Percentiles rank a stretch among this genome's conserved stretches.
These are phyloP conservation scores for Neophaeococcomyces aloes DNA, from an alignment of 2,329 filamentous ascomycete species.

Conservation along the genomic window DNA sequence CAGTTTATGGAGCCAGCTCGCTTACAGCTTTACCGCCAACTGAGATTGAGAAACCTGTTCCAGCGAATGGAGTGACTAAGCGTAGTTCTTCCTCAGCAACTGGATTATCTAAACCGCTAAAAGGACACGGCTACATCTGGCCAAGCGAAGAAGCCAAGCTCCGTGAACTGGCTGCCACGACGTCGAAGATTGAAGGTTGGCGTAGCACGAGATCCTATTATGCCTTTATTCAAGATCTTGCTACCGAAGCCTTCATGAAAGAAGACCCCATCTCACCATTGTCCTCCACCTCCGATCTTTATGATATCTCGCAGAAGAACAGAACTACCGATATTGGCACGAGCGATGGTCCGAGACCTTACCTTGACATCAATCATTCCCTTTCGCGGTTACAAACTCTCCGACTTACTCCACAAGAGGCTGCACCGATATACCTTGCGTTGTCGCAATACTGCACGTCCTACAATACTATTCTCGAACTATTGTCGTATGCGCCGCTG, in stretches of 20 bases:
- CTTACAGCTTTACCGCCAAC: constrained; percentile 68
- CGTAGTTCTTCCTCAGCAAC: neutral
- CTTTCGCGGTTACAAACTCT: constrained; percentile 81
- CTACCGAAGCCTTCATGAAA: constrained; percentile 26
- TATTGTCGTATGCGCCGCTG: constrained; percentile 73
- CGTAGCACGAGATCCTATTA: constrained; percentile 91
- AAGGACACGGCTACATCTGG: constrained; percentile 94
- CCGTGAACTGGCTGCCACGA: constrained; percentile 81
- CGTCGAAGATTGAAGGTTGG: constrained; percentile 92
- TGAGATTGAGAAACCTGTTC: constrained; percentile 46
- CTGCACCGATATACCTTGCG: constrained; percentile 74
- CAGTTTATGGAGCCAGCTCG: constrained; percentile 84
- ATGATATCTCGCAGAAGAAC: neutral
- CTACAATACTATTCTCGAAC: constrained; percentile 75
- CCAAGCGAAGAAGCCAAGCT: constrained; percentile 67
- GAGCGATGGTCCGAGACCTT: constrained; percentile 50
- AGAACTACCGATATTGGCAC: constrained; percentile 51
- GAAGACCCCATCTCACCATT: constrained; percentile 29
- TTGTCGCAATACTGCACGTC: constrained; percentile 64
- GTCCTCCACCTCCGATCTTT: constrained; percentile 1
- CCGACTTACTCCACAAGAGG: constrained; percentile 63
- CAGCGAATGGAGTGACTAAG: constrained; percentile 29
- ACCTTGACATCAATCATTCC: constrained; percentile 81
- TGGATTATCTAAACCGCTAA: constrained; percentile 32
- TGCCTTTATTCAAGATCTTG: constrained; percentile 72